Evolutionary conservation across 441 rosid genomes (phyloP), one percentile per base, ranked within the genome.

Genomic region (Eruca vesicaria): DNA sequence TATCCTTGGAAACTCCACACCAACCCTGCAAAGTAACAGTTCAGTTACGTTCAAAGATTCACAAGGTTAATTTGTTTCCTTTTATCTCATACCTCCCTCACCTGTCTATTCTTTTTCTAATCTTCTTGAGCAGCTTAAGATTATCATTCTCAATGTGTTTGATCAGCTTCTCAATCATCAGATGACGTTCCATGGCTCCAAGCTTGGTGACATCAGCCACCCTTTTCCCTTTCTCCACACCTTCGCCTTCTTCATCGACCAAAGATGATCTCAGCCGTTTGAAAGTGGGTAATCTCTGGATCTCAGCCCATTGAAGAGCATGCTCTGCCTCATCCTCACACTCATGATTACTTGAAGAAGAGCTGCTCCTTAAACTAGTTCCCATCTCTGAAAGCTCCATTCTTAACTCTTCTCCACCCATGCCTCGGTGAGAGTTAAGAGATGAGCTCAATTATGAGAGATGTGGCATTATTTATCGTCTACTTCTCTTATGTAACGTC

Each of bases 121-220:
- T 82, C 61, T 84, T 86, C 23, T 35, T 74, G 75, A 82, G 63
- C 61, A 86, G 71, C 65, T 66, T 76, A 3, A 84, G 87, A 64
- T 86, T 86, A 35, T 84, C 89, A 60, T 81, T 77, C 78, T 84
- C 81, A 6, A 82, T 79, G 70, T 84, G 84, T 66, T 80, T 79
- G 72, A 86, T 84, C 64, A 86, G 85, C 63, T 75, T 86, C 64
- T 78, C 82, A 12, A 86, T 73, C 20, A 86, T 84, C 19, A 78
- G 14, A 45, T 66, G 81, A 9, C 79, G 62, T 57, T 86, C 84
- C 2, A 12, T 16, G 6, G 83, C 73, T 56, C 84, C 83, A 63
- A 86, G 84, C 75, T 74, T 83, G 18, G 81, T 74, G 3, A 83
- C 76, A 69, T 78, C 85, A 50, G 72, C 70, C 11, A 86, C 78